These are phyloP conservation scores for Verticillium longisporum DNA, from an alignment of 2,329 filamentous ascomycete species.

Conservation along the genomic window DNA sequence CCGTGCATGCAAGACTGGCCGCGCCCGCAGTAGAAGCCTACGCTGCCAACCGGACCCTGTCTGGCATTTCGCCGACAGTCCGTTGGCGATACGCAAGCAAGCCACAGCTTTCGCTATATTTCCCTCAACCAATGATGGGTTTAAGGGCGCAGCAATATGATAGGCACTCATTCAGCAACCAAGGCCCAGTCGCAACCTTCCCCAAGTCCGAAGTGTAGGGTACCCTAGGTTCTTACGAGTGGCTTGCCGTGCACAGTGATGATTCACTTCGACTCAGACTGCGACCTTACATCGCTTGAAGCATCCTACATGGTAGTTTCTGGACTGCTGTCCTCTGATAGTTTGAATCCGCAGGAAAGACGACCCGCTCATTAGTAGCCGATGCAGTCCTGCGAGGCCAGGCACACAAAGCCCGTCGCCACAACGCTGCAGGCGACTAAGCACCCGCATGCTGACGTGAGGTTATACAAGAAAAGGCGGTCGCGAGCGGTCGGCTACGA, in stretches of 20 bases:
- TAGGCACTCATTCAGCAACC: not conserved
- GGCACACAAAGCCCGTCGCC: not conserved
- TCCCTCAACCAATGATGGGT: not conserved
- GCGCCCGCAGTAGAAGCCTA: not conserved
- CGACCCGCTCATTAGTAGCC: not conserved
- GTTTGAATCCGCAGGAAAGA: not conserved
- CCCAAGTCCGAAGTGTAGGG: too few relatives aligned
- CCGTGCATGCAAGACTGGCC: too few relatives aligned
- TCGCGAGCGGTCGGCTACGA: not conserved
- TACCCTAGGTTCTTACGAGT: not conserved
- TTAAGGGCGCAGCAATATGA: not conserved
- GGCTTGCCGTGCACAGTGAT: not conserved
- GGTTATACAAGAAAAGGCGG: not conserved
- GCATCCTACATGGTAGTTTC: too few relatives aligned
- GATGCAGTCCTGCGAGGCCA: not conserved
- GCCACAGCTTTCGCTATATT: not conserved
- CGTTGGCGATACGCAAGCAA: not conserved
- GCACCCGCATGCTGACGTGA: not conserved
- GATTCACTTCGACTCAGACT: not conserved
- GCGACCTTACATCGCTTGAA: too few relatives aligned
- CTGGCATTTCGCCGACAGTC: not conserved
- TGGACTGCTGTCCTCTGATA: too few relatives aligned
- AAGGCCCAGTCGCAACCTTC: not conserved
- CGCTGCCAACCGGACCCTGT: not conserved
- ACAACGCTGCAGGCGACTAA: not conserved